Percentiles rank a stretch among this genome's conserved stretches.
phyloP scores from a whole-genome alignment of 768 basidiomycete genomes.

The Boletus sensibilis region DNA sequence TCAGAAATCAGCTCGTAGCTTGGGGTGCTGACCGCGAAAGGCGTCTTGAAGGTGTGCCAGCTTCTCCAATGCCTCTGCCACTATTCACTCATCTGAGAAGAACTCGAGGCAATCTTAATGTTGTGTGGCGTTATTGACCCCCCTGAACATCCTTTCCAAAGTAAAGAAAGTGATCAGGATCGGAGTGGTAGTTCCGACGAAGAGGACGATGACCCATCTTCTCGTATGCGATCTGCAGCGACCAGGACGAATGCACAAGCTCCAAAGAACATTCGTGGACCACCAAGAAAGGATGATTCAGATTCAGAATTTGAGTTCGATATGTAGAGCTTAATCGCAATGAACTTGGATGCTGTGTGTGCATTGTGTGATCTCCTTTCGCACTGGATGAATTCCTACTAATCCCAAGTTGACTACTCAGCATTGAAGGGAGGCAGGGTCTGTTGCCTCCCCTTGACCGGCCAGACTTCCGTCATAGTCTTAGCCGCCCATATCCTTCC shows the following conservation, averaged over 20 bases:
- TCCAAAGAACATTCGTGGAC: slow-evolving; percentile 55
- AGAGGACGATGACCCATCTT: slow-evolving; percentile 49
- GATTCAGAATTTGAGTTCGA: slow-evolving; percentile 82
- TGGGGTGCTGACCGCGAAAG: slow-evolving; percentile 83
- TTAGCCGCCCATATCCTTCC: slow-evolving; percentile 70
- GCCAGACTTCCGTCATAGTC: slow-evolving; percentile 71
- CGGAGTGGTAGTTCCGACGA: slow-evolving; percentile 44
- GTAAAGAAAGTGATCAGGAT: slow-evolving; percentile 25
- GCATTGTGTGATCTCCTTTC: not conserved
- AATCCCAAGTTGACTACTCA: slow-evolving; percentile 26
- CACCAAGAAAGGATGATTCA: slow-evolving; percentile 57
- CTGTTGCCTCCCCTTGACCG: slow-evolving; percentile 56
- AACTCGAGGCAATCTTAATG: slow-evolving; percentile 69
- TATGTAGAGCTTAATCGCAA: slow-evolving; percentile 38
- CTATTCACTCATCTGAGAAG: slow-evolving; percentile 34
- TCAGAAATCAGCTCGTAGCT: slow-evolving; percentile 78
- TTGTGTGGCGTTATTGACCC: slow-evolving; percentile 64
- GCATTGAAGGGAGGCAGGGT: slow-evolving; percentile 58
- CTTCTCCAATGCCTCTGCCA: not conserved
- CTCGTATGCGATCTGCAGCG: slow-evolving; percentile 54
- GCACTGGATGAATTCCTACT: not conserved
- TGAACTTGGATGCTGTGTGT: not conserved
- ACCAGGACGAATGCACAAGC: slow-evolving; percentile 53
- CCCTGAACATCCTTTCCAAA: slow-evolving; percentile 43
- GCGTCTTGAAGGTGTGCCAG: slow-evolving; percentile 63